Evolutionary conservation across 176 grass and related monocot species (phyloP), one percentile per base, ranked within the genome.

Genomic region (Juncus inflexus): DNA sequence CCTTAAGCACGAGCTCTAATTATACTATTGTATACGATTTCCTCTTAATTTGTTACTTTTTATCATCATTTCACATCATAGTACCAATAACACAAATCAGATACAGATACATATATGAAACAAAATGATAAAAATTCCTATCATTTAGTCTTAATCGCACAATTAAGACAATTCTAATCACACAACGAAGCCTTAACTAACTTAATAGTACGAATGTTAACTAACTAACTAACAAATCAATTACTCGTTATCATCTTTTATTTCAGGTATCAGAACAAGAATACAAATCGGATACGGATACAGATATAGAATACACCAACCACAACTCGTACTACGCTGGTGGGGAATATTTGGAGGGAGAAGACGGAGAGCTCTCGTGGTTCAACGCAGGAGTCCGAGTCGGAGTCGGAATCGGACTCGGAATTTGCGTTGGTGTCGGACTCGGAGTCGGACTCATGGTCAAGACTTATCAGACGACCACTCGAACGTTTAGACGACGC

Each of bases 321-420:
- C 9, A 47, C 59, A 79, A 66, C 63, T 52, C 89, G 43, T 83
- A 86, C 54, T 69, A 75, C 58, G 55, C 53, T 3, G 75, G 65
- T 56, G 70, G 49, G 5, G 94, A 89, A 47, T 82, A 82, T 74
- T 28, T 86, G 60, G 94, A 97, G 37, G 88, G 86, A 0, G 90
- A 97, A 77, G 94, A 89, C 10, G 83, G 85, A 66, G 85, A 91
- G 35, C 85, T 97, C 60, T 89, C 94, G 69, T 91, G 94, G 94
- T 97, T 97, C 78, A 91, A 91, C 77, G 85, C 87, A 4, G 94
- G 94, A 35, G 94, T 91, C 14, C 77, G 80, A 9, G 94, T 91
- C 14, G 94, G 88, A 35, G 94, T 92, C 2, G 94, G 94, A 12
- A 99, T 92, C 7, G 89, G 94, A 47, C 84, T 91, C 62, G 94